Evolutionary conservation across 1,139 yeast species (phyloP).

Genomic region (Suhomyces choctaworum): DNA sequence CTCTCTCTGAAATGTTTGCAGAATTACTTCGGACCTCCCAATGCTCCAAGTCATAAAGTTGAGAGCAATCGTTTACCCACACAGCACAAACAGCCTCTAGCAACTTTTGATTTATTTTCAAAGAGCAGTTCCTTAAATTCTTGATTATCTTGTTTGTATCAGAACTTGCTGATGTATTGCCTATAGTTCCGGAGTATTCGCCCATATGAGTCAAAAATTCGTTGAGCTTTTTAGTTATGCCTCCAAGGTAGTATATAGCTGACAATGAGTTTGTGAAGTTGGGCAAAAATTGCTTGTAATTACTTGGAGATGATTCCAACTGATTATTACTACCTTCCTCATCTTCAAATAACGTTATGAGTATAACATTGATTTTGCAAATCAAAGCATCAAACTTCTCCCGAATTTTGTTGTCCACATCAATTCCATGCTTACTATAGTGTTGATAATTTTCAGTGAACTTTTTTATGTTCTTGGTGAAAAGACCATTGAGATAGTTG

Average conservation of each 20-base stretch:
- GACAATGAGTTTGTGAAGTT: slow-evolving; percentile 46
- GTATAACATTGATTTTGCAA: slow-evolving; percentile 27
- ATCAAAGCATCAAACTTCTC: slow-evolving; percentile 30
- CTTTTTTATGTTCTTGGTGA: slow-evolving; percentile 32
- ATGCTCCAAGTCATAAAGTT: slow-evolving; percentile 45
- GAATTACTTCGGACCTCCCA: slow-evolving; percentile 34
- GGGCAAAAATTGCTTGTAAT: slow-evolving; percentile 43
- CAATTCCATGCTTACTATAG: slow-evolving; percentile 32
- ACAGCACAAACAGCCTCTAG: slow-evolving; percentile 48
- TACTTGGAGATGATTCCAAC: slow-evolving; percentile 38
- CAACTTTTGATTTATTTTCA: slow-evolving; percentile 39
- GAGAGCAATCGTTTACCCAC: slow-evolving; percentile 52
- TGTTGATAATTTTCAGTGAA: slow-evolving; percentile 43
- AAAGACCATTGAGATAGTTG: slow-evolving; percentile 35
- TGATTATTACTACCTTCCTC: slow-evolving; percentile 31
- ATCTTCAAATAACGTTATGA: slow-evolving; percentile 35
- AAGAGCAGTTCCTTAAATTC: slow-evolving; percentile 33
- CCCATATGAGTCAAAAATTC: slow-evolving; percentile 37
- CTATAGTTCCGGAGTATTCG: slow-evolving; percentile 32
- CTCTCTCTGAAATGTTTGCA: slow-evolving; percentile 12
- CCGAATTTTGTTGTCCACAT: slow-evolving; percentile 32
- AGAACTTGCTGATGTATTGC: slow-evolving; percentile 32
- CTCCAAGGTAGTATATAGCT: slow-evolving; percentile 38
- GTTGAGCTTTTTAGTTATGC: slow-evolving; percentile 33
- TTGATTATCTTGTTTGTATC: slow-evolving; percentile 44